These are phyloP conservation scores for Gossypium sturtianum DNA, from an alignment of 345 rosid genomes.

Conservation along the genomic window DNA sequence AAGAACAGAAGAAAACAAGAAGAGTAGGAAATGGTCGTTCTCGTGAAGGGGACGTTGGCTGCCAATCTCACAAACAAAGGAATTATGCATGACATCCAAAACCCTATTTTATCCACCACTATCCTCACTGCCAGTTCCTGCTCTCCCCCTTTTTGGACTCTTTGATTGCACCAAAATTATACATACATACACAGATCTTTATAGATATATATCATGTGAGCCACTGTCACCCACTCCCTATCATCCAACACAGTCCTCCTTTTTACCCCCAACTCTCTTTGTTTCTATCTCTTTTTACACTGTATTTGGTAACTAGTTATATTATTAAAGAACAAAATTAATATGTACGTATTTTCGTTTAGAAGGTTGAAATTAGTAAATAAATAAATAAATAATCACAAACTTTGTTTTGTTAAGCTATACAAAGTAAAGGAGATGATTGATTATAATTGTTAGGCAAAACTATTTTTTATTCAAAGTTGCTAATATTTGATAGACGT, in stretches of 20 bases:
- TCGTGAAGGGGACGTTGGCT: constrained; percentile 48
- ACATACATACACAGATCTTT: neutral
- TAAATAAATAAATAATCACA: no score
- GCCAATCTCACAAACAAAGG: neutral
- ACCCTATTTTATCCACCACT: neutral
- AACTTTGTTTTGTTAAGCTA: no score
- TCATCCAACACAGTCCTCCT: neutral
- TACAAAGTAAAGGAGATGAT: no score
- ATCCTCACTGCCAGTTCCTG: neutral
- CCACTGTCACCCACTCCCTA: constrained; percentile 11
- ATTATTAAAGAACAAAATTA: no score
- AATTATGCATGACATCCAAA: neutral
- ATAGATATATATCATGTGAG: neutral
- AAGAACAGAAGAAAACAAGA: constrained; percentile 46
- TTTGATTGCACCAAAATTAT: neutral
- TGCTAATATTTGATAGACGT: no score
- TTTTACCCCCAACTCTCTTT: neutral
- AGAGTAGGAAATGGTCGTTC: constrained; percentile 59
- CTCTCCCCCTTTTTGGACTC: neutral
- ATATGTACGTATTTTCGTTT: no score
- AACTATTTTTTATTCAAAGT: no score
- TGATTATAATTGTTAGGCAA: no score
- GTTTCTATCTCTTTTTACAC: no score
- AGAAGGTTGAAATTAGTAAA: no score
- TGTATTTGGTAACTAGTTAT: no score